Evolutionary conservation across 75 land plant genomes (phyloP).

Genomic region (Isoetes taiwanensis): DNA sequence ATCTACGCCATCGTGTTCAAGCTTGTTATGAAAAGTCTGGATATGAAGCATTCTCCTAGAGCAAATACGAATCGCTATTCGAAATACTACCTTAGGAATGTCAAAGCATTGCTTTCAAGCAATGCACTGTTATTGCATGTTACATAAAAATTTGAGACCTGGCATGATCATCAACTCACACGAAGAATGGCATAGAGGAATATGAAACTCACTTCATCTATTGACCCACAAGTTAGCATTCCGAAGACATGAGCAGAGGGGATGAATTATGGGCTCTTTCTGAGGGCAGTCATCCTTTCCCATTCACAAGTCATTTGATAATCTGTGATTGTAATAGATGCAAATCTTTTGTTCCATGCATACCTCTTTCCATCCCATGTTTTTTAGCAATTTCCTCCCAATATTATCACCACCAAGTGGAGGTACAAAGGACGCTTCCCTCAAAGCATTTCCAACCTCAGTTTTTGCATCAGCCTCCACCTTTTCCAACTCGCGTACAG

Average conservation of each 20-base stretch:
- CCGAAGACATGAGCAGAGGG: neutral
- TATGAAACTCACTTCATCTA: neutral
- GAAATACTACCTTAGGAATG: no score
- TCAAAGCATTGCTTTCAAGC: no score
- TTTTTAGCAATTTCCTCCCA: conserved; percentile 47
- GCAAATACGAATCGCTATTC: no score
- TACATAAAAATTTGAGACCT: no score
- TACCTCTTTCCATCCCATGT: conserved; percentile 93
- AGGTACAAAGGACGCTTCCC: conserved; percentile 20
- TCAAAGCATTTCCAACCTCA: conserved; percentile 23
- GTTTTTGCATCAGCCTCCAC: conserved; percentile 29
- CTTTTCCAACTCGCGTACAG: conserved; percentile 11
- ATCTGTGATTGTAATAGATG: neutral
- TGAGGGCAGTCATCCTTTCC: no score
- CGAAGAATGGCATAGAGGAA: neutral
- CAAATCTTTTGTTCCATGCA: neutral
- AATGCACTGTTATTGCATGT: no score
- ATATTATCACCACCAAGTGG: conserved; percentile 58
- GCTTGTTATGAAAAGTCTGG: no score
- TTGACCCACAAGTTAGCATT: neutral
- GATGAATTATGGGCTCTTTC: no score
- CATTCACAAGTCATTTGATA: neutral
- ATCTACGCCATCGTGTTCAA: no score
- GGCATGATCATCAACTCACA: no score
- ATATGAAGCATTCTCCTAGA: no score